phyloP scores from a whole-genome alignment of 257 asterid genomes.

The Solanum chiquidenum region DNA sequence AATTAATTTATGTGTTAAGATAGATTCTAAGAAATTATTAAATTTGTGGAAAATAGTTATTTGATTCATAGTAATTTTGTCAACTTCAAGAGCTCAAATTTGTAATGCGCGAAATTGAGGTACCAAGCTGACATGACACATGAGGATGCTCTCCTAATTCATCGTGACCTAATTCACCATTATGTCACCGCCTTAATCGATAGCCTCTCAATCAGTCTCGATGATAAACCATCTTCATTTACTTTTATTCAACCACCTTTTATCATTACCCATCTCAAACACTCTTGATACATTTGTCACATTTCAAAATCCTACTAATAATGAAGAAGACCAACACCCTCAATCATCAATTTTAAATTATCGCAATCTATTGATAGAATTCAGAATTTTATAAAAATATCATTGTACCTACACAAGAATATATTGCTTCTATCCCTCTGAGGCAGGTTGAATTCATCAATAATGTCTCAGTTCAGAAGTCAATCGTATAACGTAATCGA shows the following conservation, averaged over 20 bases:
- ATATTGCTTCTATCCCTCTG: not conserved
- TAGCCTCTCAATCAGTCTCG: not conserved
- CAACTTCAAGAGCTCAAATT: no score
- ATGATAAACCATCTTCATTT: no score
- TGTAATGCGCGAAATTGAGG: no score
- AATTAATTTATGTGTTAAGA: no score
- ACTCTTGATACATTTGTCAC: not conserved
- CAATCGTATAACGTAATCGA: not conserved
- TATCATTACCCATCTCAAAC: not conserved
- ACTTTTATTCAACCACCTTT: not conserved
- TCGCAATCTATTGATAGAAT: not conserved
- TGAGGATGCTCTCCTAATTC: no score
- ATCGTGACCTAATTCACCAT: not conserved
- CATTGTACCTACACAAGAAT: not conserved
- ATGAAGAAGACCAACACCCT: not conserved
- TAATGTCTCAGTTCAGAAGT: not conserved
- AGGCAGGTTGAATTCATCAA: not conserved
- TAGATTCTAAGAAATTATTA: no score
- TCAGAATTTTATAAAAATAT: fast-evolving
- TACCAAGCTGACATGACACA: no score
- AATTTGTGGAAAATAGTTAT: no score
- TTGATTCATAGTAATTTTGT: no score
- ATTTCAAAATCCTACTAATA: not conserved
- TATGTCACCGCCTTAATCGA: not conserved
- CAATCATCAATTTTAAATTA: not conserved